These are phyloP conservation scores for Chytridium lagenaria DNA, from an alignment of 371 early-diverging fungal species.

Conservation along the genomic window DNA sequence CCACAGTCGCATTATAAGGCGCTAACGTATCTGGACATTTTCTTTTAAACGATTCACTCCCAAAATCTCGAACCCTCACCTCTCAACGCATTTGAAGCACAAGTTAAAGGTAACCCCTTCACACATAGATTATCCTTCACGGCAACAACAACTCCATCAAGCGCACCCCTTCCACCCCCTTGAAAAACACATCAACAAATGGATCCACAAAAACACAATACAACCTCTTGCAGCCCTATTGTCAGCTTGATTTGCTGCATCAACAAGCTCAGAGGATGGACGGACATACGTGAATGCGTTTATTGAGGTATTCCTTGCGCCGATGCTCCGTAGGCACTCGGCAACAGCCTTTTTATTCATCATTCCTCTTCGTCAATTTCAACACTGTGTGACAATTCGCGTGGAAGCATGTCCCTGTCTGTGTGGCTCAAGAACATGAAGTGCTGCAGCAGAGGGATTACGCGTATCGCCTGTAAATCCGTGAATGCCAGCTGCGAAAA, in stretches of 20 bases:
- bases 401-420: slow-evolving; percentile 2
- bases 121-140: slow-evolving; percentile 81
- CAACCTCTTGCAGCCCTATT: background rate
- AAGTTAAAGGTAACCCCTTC: slow-evolving; percentile 64
- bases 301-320: background rate
- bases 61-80: slow-evolving; percentile 45
- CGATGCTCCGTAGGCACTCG: background rate
- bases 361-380: background rate
- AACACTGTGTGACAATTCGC: background rate
- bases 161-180: slow-evolving; percentile 36
- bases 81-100: slow-evolving; percentile 71
- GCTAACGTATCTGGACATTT: slow-evolving; percentile 43
- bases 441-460: slow-evolving; percentile 45
- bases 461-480: slow-evolving; percentile 37
- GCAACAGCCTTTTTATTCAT: background rate
- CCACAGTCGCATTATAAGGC: slow-evolving; percentile 82
- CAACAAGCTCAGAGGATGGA: background rate
- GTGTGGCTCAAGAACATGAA: slow-evolving; percentile 26
- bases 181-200: background rate
- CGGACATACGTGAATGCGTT: background rate
- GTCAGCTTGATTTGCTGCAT: background rate
- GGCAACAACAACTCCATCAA: slow-evolving; percentile 70
- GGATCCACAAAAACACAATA: too few species aligned
- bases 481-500: slow-evolving; percentile 32
- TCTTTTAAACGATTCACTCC: background rate